Evolutionary conservation across 2,329 filamentous ascomycete genomes (phyloP).

Genomic region (Scedosporium apiospermum): DNA sequence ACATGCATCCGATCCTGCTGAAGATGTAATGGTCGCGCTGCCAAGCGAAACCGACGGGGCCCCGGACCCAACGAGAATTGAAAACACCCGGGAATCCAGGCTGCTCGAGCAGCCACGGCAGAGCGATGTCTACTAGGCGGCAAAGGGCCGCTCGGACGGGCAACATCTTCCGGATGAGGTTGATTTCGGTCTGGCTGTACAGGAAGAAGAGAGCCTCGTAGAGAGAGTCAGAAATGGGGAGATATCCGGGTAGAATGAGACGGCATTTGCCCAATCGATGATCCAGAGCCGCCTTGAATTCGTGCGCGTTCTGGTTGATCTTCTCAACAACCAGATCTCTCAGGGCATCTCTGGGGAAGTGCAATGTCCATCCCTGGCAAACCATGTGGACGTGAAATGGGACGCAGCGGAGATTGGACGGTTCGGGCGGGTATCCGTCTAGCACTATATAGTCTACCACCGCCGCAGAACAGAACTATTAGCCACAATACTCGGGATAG

Average conservation of each 20-base stretch:
- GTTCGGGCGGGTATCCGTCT: neutral
- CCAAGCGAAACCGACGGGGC: neutral
- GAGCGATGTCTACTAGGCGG: neutral
- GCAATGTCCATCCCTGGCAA: neutral
- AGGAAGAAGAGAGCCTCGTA: neutral
- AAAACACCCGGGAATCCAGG: neutral
- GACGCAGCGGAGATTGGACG: neutral
- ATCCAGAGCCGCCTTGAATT: neutral
- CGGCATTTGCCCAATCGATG: neutral
- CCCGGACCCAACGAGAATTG: neutral
- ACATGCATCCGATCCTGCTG: neutral
- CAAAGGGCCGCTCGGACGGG: neutral
- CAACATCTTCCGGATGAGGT: neutral
- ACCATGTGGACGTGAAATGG: neutral
- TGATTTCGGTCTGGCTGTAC: neutral
- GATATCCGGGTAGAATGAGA: neutral
- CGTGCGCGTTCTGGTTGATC: neutral
- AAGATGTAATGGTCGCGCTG: neutral
- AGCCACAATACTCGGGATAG: neutral
- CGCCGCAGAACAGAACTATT: neutral
- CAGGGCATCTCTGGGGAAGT: neutral
- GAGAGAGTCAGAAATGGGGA: neutral
- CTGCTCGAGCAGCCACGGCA: constrained; percentile 1
- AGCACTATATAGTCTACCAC: neutral
- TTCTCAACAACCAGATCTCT: neutral